Evolutionary conservation across 352 stramenopile species (phyloP).

Genomic region (Globisporangium barbulae): DNA sequence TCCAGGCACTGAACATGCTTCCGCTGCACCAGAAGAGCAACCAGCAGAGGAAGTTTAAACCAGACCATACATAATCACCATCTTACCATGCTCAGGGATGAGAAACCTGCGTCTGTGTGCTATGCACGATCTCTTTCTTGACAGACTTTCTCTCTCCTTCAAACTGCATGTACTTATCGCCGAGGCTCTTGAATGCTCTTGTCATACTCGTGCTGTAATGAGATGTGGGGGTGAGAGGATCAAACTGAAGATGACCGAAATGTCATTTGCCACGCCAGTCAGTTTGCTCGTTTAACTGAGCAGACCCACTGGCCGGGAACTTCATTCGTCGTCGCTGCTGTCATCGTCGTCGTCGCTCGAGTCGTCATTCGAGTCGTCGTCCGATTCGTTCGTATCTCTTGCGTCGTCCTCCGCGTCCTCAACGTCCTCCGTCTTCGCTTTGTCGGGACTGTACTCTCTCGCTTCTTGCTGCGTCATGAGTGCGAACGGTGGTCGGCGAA

Average conservation of each 20-base stretch:
- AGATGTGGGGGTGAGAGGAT: background rate
- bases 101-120: background rate
- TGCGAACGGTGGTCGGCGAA: conserved; percentile 74
- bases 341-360: conserved; percentile 42
- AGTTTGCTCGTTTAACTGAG: conserved; percentile 10
- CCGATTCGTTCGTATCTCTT: conserved; percentile 18
- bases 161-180: background rate
- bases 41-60: background rate
- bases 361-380: conserved; percentile 46
- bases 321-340: conserved; percentile 17
- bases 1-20: background rate
- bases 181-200: background rate
- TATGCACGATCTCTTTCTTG: background rate
- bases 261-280: conserved; percentile 6
- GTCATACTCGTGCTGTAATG: background rate
- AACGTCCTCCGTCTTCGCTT: conserved; percentile 11
- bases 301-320: conserved; percentile 13
- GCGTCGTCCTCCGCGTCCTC: conserved; percentile 26
- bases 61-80: background rate
- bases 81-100: background rate
- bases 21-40: background rate
- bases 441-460: conserved; percentile 54
- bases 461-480: conserved; percentile 80
- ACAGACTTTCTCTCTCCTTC: background rate
- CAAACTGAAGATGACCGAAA: background rate